Base-by-base conservation (phyloP, 2,329 filamentous ascomycete genomes). In the Xylariaceae sp. region DNA sequence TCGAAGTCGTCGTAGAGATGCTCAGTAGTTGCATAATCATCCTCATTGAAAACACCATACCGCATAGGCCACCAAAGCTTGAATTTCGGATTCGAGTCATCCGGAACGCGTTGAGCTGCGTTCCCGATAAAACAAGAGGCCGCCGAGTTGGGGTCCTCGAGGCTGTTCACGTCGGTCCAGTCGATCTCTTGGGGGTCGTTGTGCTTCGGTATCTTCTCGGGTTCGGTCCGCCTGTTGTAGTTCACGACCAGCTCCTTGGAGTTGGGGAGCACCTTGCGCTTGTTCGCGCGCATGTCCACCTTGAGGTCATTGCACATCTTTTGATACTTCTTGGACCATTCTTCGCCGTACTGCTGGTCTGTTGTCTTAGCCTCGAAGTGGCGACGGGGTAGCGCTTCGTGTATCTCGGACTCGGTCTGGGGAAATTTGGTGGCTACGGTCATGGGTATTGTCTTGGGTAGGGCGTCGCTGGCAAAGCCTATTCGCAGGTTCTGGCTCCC, bases 401-500 rank as follows among this genome's bases (percentile, higher is more conserved):
- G 80, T 74, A 91, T 88, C 70, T 98, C 92, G 14, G 90, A 88
- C 75, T 99, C 95, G 57, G 87, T 93, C 68, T 87, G 84, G 6
- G 84, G 79, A 66, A 90, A 90, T 69, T 87, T 91, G 29, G 89
- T 87, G 19, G 94, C 95, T 61, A 98, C 88, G 1, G 91, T 88
- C 90, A 96, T 97, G 4, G 95, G 94, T 36, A 98, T 86, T 1
- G 92, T 96, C 76, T 95, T 96, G 6, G 95, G 95, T 4, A 99
- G 79, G 5, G 93, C 94, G 76, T 99, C 95, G 68, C 91, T 96
- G n/a, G 94, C 93, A 58, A 98, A 87, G 0, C 95, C 95, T 67
- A 99, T 93, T 44, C 95, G 87, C 61, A 99, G 78, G 64, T 98
- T 98, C 75, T 98, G 94, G 71, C 94, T 98, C 26, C 95, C 95